A percentile compares a stretch with the other conserved stretches of the same genome.
Conservation (phyloP, 202 grass and related monocot species). For the Miscanthus sacchariflorus region DNA sequence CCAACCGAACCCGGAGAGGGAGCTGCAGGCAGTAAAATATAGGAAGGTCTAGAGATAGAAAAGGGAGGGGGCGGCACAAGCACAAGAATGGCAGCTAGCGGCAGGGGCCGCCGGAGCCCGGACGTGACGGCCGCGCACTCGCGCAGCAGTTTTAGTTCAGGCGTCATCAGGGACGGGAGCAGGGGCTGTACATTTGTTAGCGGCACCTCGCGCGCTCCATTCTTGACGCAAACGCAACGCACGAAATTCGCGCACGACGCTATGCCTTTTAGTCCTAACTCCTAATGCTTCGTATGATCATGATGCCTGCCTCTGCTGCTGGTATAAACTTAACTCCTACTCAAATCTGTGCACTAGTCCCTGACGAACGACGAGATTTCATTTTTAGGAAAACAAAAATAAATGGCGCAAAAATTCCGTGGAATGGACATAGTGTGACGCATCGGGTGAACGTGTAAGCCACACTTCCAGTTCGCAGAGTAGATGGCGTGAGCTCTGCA, state of each 20-base stretch:
- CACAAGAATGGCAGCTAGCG: neutral
- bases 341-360: neutral
- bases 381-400: neutral
- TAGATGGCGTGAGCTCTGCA: neutral
- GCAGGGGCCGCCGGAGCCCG: neutral
- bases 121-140: neutral
- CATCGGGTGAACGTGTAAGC: neutral
- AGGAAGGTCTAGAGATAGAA: too few species aligned
- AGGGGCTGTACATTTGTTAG: neutral
- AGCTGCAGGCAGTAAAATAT: too few species aligned
- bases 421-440: neutral
- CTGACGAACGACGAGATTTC: neutral
- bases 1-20: neutral
- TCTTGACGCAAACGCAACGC: slow-evolving; percentile 9
- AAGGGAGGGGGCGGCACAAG: too few species aligned
- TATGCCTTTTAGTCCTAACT: neutral
- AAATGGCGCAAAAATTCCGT: neutral
- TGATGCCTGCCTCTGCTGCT: neutral
- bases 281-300: neutral
- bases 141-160: neutral
- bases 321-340: slow-evolving; percentile 16
- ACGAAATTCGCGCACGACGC: neutral
- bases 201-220: neutral
- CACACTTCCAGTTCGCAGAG: too few species aligned
- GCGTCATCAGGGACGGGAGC: neutral